A percentile compares a stretch with the other conserved stretches of the same genome.
Conservation (phyloP, 1,284 basidiomycete species). For the Trametes polyzona region DNA sequence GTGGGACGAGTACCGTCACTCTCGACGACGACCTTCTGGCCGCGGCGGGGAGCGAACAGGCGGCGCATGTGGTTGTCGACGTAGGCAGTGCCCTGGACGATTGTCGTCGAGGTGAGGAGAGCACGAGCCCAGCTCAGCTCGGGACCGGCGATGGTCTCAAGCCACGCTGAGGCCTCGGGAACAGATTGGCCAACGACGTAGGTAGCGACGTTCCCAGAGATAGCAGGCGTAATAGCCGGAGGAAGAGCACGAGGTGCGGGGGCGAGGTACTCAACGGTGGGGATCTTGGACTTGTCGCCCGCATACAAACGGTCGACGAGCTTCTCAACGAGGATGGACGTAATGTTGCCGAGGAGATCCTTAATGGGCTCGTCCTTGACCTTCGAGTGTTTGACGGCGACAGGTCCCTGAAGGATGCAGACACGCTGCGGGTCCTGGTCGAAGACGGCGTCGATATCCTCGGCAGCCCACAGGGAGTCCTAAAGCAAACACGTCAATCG, state of each 20-base stretch:
- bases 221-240: constrained; percentile 50
- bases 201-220: constrained; percentile 50
- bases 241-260: constrained; percentile 45
- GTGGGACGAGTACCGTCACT: constrained; percentile 50
- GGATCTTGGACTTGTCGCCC: constrained; percentile 81
- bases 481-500: constrained; percentile 39
- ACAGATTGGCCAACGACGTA: constrained; percentile 62
- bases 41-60: constrained; percentile 80
- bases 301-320: constrained; percentile 84
- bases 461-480: constrained; percentile 98
- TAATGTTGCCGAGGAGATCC: constrained; percentile 90
- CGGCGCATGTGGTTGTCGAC: constrained; percentile 91
- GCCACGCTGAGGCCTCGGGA: constrained; percentile 76
- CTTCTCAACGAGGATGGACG: constrained; percentile 75
- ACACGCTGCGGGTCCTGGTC: constrained; percentile 98
- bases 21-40: constrained; percentile 77
- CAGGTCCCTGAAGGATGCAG: constrained; percentile 96
- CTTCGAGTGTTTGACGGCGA: constrained; percentile 88
- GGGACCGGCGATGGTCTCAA: constrained; percentile 83
- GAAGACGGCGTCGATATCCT: constrained; percentile 98
- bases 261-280: constrained; percentile 87
- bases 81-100: constrained; percentile 86
- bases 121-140: constrained; percentile 88
- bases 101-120: constrained; percentile 78
- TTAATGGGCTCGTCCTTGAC: constrained; percentile 94